phyloP scores from a whole-genome alignment of 768 basidiomycete genomes.

The Epithele typhae region DNA sequence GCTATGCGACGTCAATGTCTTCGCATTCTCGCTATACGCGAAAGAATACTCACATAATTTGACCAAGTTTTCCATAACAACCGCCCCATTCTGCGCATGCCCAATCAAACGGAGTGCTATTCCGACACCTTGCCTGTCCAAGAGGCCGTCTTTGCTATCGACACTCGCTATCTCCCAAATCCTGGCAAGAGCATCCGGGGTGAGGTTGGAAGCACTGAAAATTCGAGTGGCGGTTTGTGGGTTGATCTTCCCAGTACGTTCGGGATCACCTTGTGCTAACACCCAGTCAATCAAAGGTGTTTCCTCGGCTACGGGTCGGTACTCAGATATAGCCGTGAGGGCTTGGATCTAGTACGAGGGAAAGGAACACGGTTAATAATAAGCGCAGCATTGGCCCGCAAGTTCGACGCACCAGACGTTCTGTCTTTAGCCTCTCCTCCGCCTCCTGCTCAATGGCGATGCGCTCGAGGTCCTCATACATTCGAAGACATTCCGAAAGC shows the following conservation, averaged over 20 bases:
- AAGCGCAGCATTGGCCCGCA: no score
- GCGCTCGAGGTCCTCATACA: conserved; percentile 73
- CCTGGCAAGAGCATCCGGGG: conserved; percentile 48
- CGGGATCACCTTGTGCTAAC: conserved; percentile 33
- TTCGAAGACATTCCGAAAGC: conserved; percentile 58
- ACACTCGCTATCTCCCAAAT: conserved; percentile 65
- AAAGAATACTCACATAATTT: conserved; percentile 39
- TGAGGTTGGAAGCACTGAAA: conserved; percentile 49
- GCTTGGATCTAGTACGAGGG: conserved; percentile 3
- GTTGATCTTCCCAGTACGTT: conserved; percentile 39
- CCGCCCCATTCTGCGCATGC: conserved; percentile 54
- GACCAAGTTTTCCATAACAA: conserved; percentile 36
- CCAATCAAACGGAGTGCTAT: conserved; percentile 61
- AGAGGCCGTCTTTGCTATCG: conserved; percentile 47
- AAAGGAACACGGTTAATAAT: neutral
- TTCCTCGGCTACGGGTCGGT: conserved; percentile 28
- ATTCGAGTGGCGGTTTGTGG: conserved; percentile 56
- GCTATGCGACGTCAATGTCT: conserved; percentile 3
- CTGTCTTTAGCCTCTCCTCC: conserved; percentile 16
- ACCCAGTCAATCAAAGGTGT: conserved; percentile 28
- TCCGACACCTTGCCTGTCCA: conserved; percentile 52
- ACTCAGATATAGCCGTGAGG: conserved; percentile 9
- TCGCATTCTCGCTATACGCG: neutral
- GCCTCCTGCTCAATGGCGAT: conserved; percentile 50
- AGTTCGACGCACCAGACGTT: conserved; percentile 11